A percentile compares a stretch with the other conserved stretches of the same genome.
These are phyloP conservation scores for Tetrapisispora iriomotensis DNA, from an alignment of 805 yeast genomes.

Conservation along the genomic window DNA sequence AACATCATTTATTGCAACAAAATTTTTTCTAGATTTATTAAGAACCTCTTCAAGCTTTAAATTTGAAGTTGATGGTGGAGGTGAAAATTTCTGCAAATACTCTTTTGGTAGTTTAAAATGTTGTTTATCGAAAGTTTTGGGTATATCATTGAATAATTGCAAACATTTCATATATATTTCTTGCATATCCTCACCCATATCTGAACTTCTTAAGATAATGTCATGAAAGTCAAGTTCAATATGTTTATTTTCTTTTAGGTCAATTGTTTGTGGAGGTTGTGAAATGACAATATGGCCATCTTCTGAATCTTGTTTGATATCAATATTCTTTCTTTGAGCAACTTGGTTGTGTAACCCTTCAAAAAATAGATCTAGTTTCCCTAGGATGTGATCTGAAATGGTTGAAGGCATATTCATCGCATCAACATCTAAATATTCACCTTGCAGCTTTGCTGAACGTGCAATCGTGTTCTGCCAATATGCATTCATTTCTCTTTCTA, in stretches of 20 bases:
- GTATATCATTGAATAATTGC: constrained; percentile 26
- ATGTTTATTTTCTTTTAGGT: constrained; percentile 9
- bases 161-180: constrained; percentile 25
- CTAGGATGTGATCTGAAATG: constrained; percentile 12
- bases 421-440: constrained; percentile 18
- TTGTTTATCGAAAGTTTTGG: constrained; percentile 13
- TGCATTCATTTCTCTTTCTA: constrained; percentile 21
- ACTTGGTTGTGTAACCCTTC: constrained; percentile 19
- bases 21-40: constrained; percentile 9
- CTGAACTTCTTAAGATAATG: constrained; percentile 21
- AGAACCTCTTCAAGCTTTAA: not conserved
- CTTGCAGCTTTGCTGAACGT: constrained; percentile 10
- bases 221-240: constrained; percentile 20
- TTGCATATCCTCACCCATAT: constrained; percentile 25
- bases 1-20: constrained; percentile 11
- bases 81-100: constrained; percentile 15
- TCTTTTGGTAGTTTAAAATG: constrained; percentile 20
- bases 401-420: constrained; percentile 15
- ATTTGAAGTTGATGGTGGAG: not conserved
- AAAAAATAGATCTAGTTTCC: constrained; percentile 22
- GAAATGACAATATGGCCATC: not conserved
- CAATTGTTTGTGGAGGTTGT: constrained; percentile 1
- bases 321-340: constrained; percentile 18
- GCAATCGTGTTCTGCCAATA: constrained; percentile 21
- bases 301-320: constrained; percentile 9